These are phyloP conservation scores for Cyclospora cayetanensis DNA, from an alignment of 169 alveolate genomes.

Conservation along the genomic window DNA sequence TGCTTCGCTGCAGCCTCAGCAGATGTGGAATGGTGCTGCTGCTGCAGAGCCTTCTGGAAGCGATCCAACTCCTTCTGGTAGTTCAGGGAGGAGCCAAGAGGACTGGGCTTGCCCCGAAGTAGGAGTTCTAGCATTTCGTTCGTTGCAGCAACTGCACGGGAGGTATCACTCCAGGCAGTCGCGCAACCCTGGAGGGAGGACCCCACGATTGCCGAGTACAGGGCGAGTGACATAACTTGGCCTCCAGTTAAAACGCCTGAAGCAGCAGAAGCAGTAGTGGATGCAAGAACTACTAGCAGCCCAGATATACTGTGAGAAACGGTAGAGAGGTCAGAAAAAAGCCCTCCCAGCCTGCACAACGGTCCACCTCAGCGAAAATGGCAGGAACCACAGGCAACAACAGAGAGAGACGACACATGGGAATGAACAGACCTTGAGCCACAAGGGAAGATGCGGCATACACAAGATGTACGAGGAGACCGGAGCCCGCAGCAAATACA, in stretches of 20 bases:
- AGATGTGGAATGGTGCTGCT: background rate
- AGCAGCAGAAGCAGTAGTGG: background rate
- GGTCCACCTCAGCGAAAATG: background rate
- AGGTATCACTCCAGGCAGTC: conserved; percentile 55
- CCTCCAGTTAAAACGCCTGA: conserved; percentile 53
- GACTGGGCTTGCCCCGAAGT: conserved; percentile 7
- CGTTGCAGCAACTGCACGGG: conserved; percentile 37
- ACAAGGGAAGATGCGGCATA: background rate
- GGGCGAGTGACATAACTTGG: conserved; percentile 35
- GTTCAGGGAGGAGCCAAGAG: background rate
- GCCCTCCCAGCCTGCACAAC: background rate
- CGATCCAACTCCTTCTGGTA: background rate
- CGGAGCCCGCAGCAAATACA: conserved; percentile 14
- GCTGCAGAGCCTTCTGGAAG: background rate
- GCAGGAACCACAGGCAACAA: background rate
- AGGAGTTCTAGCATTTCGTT: conserved; percentile 19
- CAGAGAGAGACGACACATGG: background rate
- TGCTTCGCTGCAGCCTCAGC: background rate
- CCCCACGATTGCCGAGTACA: conserved; percentile 62
- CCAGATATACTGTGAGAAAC: background rate
- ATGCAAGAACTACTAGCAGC: background rate
- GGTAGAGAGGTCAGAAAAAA: background rate
- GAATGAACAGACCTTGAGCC: background rate
- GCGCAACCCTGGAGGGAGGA: conserved; percentile 63
- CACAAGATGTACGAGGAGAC: background rate